Evolutionary conservation across 2,329 filamentous ascomycete genomes (phyloP).

Genomic region (Helicocarpus griseus): DNA sequence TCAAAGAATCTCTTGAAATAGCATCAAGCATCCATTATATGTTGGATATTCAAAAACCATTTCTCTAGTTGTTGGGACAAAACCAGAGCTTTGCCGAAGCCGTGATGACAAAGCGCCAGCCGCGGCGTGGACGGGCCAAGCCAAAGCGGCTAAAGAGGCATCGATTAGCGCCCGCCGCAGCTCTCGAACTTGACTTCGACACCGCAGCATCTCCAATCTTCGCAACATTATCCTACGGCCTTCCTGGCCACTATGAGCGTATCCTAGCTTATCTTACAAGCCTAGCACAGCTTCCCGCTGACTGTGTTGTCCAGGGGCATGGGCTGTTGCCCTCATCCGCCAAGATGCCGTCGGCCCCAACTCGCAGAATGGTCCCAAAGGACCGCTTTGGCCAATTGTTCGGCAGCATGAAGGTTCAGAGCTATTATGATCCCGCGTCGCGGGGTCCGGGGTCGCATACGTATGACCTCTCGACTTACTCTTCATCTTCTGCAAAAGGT

Average conservation of each 20-base stretch:
- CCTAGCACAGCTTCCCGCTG: background rate
- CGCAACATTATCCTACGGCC: background rate
- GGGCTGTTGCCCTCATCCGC: background rate
- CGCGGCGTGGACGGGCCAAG: background rate
- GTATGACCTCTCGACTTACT: conserved; percentile 32
- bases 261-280: background rate
- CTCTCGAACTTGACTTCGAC: background rate
- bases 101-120: background rate
- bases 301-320: background rate
- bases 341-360: conserved; percentile 20
- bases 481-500: background rate
- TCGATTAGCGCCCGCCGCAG: background rate
- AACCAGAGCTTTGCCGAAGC: no score
- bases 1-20: no score
- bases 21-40: no score
- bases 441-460: conserved; percentile 47
- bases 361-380: conserved; percentile 44
- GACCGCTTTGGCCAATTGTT: conserved; percentile 61
- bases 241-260: background rate
- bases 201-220: background rate
- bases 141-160: no score
- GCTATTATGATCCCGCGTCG: conserved; percentile 55
- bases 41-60: no score
- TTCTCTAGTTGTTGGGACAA: no score
- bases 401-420: conserved; percentile 57